Evolutionary conservation across 2,329 filamentous ascomycete species (phyloP), one percentile per base, ranked within the genome.

Genomic region (Ramularia endophylla): DNA sequence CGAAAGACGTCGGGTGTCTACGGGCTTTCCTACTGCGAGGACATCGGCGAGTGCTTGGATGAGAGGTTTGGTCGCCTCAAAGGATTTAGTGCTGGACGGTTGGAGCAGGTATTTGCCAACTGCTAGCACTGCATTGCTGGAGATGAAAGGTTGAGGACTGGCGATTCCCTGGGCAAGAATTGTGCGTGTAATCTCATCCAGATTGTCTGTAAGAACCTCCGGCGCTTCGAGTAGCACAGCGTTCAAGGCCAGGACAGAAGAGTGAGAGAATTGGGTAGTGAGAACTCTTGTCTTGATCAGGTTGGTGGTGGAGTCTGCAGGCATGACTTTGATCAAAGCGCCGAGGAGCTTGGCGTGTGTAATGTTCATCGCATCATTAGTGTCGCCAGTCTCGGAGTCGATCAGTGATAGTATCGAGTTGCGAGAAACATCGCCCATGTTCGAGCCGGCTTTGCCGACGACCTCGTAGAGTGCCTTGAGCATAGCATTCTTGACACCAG

Each of bases 381-480:
- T 75, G 51, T 86, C 85, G 46, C 87, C 85, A 3, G 76, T 70
- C 47, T 95, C 88, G 53, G 81, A 81, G 62, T 97, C 92, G 57
- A 98, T 95, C 36, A 98, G 73, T 31, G 79, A 77, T 36, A 98
- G 71, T 18, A 98, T 87, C n/a, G 89, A 81, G 46, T 81, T 77
- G 41, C 89, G 81, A 35, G 90, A 95, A 16, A 81, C 71, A 57
- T 97, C 92, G 55, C 86, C 89, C 92, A 98, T 98, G 66, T 90
- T 95, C 43, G 75, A 75, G 40, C 92, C 92, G 13, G 89, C 90
- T 66, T 95, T 95, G 72, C 87, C 90, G 46, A 98, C 83, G 20
- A 98, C 92, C 60, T 97, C 90, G 60, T 94, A 95, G 33, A 98
- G 69, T 3, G 92, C 92, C 71, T 94, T 95, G 57, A 98, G 75